Base-by-base conservation (phyloP, 2,329 filamentous ascomycete species). In the Fonsecaea erecta region DNA sequence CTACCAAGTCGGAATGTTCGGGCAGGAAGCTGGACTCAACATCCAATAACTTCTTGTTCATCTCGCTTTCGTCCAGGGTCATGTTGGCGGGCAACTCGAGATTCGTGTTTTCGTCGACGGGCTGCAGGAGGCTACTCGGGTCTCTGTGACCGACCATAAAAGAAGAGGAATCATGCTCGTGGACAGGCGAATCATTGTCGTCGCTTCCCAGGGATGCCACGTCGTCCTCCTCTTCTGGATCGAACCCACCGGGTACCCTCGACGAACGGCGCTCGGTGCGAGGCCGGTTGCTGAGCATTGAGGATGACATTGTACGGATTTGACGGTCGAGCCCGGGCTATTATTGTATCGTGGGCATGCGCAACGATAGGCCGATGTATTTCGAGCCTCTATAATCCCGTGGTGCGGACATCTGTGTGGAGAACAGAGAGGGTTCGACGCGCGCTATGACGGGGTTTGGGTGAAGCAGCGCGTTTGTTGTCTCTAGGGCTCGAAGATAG, bases 21-120 rank as follows among this genome's bases (percentile, higher is more conserved):
- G 85, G 86, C 52, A 88, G 67, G 70, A 88, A 88, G 71, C 85
- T 88, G 2, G 86, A 88, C 73, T 88, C 86, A 62, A 88, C 81
- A 69, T 88, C 86, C 79, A 85, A 82, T 68, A 88, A 74, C 68
- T 84, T 84, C 63, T 82, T 79, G 69, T 82, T 82, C 83, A 88
- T 87, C 71, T 86, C 85, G 59, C 78, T 78, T 74, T 88, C 85
- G 70, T 86, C 81, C 37, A 87, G 72, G 30, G 79, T 72, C 0
- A 78, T 76, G 73, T 65, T 77, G 3, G 63, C 61, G 54, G 40
- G 60, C n/a, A 64, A 35, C 9, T 61, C 63, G 24, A 60, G 28
- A 54, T 63, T 60, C 24, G 62, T 67, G 26, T 67, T 63, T 57
- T 67, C 66, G 26, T 65, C 66, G n/a, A 57, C 34, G 46, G 60